Percentiles rank a stretch among this genome's conserved stretches.
Conservation (phyloP, 2,329 filamentous ascomycete genomes). For the Phaeosphaeria sp. region DNA sequence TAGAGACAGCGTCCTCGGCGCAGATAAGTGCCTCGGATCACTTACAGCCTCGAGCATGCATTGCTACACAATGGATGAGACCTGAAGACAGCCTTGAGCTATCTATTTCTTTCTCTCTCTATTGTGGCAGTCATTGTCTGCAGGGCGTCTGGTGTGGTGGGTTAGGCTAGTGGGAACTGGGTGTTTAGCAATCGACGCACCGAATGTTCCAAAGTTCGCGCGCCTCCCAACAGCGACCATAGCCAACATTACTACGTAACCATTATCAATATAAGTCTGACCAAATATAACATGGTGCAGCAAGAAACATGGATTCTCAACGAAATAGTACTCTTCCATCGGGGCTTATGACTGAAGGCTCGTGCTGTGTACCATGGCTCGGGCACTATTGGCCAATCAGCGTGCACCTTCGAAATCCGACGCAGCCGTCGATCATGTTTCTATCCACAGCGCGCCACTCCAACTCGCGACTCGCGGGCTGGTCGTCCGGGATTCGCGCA, state of each 20-base stretch:
- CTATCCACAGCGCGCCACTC: not conserved
- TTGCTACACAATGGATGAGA: not conserved
- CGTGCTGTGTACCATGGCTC: constrained; percentile 1
- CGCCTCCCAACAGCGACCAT: not conserved
- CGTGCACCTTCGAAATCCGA: not conserved
- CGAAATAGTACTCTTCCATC: not conserved
- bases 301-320: not conserved
- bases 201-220: not conserved
- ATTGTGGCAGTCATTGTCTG: not conserved
- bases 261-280: not conserved
- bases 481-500: not conserved
- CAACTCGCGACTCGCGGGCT: not conserved
- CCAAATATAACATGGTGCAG: not conserved
- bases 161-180: not conserved
- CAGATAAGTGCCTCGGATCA: not conserved
- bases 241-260: not conserved
- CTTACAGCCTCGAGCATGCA: not conserved
- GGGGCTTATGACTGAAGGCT: constrained; percentile 2
- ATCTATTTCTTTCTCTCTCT: not conserved
- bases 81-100: not conserved
- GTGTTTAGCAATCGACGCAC: not conserved
- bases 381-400: constrained; percentile 4
- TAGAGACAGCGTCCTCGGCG: not conserved
- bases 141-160: not conserved
- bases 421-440: not conserved